Evolutionary conservation across 345 rosid species (phyloP).

Genomic region (Passiflora organensis): DNA sequence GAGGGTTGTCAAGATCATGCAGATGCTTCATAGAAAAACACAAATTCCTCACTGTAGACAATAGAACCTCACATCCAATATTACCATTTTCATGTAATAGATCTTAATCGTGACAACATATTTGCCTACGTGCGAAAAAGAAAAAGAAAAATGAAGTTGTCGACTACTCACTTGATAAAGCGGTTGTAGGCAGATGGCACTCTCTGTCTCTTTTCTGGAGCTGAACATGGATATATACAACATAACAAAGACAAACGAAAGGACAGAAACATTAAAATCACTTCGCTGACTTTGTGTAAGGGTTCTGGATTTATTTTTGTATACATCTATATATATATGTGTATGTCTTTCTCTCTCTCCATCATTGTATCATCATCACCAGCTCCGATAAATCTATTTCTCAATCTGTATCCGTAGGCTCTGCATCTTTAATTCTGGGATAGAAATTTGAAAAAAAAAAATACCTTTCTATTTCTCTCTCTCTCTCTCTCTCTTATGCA

Average conservation of each 20-base stretch:
- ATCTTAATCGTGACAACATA: too few species aligned
- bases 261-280: slow-evolving; percentile 41
- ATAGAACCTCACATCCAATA: too few species aligned
- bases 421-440: slow-evolving; percentile 45
- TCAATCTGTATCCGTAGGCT: slow-evolving; percentile 17
- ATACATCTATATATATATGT: too few species aligned
- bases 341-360: slow-evolving; percentile 27
- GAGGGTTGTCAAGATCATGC: slow-evolving; percentile 13
- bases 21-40: neutral
- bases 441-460: slow-evolving; percentile 15
- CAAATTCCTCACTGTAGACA: neutral
- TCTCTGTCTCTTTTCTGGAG: slow-evolving; percentile 99
- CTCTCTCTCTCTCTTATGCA: neutral
- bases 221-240: slow-evolving; percentile 54
- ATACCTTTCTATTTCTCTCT: too few species aligned
- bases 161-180: slow-evolving; percentile 89
- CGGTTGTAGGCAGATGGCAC: slow-evolving; percentile 99
- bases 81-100: too few species aligned
- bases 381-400: too few species aligned
- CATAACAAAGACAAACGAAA: slow-evolving; percentile 38
- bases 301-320: slow-evolving; percentile 11
- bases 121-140: too few species aligned
- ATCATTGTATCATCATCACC: slow-evolving; percentile 65
- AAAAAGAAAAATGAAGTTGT: too few species aligned
- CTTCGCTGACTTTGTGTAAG: slow-evolving; percentile 29